These are phyloP conservation scores for Pseudomassariella vexata DNA, from an alignment of 2,329 filamentous ascomycete genomes.

Conservation along the genomic window DNA sequence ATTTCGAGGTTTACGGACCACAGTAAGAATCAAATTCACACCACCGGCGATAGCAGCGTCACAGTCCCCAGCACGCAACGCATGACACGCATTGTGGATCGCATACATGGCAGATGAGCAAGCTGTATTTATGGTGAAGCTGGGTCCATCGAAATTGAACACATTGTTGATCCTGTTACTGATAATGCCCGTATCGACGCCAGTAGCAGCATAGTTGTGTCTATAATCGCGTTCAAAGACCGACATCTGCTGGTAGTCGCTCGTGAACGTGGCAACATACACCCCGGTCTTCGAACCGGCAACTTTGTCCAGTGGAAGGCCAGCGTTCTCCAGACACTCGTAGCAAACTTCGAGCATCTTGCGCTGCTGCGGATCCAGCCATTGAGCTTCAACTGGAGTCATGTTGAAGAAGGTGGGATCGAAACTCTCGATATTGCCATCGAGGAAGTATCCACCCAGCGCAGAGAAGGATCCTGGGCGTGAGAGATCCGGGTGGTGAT, in stretches of 20 bases:
- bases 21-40: conserved; percentile 1
- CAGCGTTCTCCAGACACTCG: conserved; percentile 33
- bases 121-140: conserved; percentile 1
- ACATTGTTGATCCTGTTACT: conserved; percentile 30
- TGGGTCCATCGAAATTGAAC: conserved; percentile 29
- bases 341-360: conserved; percentile 33
- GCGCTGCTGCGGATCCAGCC: conserved; percentile 36
- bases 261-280: conserved; percentile 16
- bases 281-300: conserved; percentile 21
- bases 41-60: conserved; percentile 1
- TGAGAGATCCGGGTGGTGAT: conserved; percentile 11
- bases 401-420: conserved; percentile 33
- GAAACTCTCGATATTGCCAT: conserved; percentile 14
- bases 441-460: conserved; percentile 18
- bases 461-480: conserved; percentile 14
- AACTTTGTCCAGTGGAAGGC: conserved; percentile 22
- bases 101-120: conserved; percentile 1
- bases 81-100: conserved; percentile 1
- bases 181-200: conserved; percentile 27
- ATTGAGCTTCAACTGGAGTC: conserved; percentile 28
- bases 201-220: conserved; percentile 23
- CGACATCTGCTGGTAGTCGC: conserved; percentile 21
- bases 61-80: neutral
- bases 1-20: neutral
- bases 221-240: conserved; percentile 17